These are phyloP conservation scores for Cochlearia excelsa DNA, from an alignment of 345 rosid genomes.

Conservation along the genomic window DNA sequence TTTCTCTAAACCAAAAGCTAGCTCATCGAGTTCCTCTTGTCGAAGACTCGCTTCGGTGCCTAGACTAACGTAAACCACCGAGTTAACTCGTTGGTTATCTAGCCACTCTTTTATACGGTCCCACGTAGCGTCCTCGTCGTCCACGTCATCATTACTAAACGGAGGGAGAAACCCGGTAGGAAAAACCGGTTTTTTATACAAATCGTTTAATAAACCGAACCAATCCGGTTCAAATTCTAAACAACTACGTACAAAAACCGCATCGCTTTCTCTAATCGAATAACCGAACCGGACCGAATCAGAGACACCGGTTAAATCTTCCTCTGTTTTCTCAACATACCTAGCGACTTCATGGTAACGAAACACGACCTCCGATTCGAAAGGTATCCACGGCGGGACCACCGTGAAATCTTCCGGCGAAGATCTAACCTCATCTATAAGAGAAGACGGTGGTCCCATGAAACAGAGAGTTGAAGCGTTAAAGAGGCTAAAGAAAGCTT, in stretches of 20 bases:
- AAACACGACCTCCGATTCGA: slow-evolving; percentile 37
- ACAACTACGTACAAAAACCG: slow-evolving; percentile 42
- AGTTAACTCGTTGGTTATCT: slow-evolving; percentile 32
- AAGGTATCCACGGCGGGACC: slow-evolving; percentile 46
- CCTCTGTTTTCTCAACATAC: slow-evolving; percentile 42
- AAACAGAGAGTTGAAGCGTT: slow-evolving; percentile 36
- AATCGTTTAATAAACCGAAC: slow-evolving; percentile 38
- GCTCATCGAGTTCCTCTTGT: slow-evolving; percentile 32
- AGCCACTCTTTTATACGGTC: slow-evolving; percentile 40
- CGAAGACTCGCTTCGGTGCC: slow-evolving; percentile 45
- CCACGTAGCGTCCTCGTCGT: slow-evolving; percentile 31
- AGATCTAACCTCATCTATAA: slow-evolving; percentile 23
- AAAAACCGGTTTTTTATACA: slow-evolving; percentile 40
- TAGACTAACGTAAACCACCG: slow-evolving; percentile 49
- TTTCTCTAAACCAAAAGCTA: slow-evolving; percentile 50
- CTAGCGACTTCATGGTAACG: slow-evolving; percentile 42
- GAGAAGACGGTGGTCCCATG: slow-evolving; percentile 33
- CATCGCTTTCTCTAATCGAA: slow-evolving; percentile 38
- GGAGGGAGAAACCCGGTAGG: slow-evolving; percentile 54
- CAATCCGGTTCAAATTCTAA: slow-evolving; percentile 52
- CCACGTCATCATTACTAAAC: neutral
- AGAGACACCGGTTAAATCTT: slow-evolving; percentile 39
- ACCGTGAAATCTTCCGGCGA: slow-evolving; percentile 47
- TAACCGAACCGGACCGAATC: slow-evolving; percentile 46
- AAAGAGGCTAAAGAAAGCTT: slow-evolving; percentile 41